phyloP scores from a whole-genome alignment of 139 green algal species.

The Prasinococcaceae sp. region DNA sequence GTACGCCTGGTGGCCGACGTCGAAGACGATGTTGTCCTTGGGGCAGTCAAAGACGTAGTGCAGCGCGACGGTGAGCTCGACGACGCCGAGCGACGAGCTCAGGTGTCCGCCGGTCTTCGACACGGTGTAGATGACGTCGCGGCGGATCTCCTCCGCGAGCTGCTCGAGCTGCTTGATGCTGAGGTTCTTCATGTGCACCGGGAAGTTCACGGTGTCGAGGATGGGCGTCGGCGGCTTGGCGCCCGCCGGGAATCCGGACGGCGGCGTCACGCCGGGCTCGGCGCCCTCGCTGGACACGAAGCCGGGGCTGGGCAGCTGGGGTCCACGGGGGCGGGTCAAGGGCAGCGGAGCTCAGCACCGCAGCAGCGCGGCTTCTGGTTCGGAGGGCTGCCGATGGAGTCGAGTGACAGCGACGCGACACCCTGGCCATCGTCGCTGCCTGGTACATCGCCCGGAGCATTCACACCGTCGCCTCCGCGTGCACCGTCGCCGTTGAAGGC shows the following conservation, averaged over 20 bases:
- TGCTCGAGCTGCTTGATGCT: conserved; percentile 70
- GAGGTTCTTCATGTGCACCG: conserved; percentile 97
- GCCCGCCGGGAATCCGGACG: not conserved
- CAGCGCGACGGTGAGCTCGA: conserved; percentile 93
- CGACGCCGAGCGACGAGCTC: conserved; percentile 80
- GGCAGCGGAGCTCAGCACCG: too few species aligned
- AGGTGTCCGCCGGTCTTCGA: conserved; percentile 87
- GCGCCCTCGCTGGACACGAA: too few species aligned
- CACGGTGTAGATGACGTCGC: conserved; percentile 86
- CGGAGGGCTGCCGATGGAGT: too few species aligned
- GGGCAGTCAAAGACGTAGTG: conserved; percentile 96
- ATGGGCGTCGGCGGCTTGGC: conserved; percentile 71
- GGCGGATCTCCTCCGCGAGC: conserved; percentile 87
- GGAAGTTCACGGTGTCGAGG: conserved; percentile 94
- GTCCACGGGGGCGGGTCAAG: too few species aligned
- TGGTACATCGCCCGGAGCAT: too few species aligned
- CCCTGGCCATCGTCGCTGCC: too few species aligned
- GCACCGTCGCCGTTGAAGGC: too few species aligned
- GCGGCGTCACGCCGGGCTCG: too few species aligned
- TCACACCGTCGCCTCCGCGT: too few species aligned
- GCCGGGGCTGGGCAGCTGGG: too few species aligned
- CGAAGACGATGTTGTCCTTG: conserved; percentile 90
- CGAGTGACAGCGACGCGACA: too few species aligned
- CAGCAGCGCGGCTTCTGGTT: too few species aligned
- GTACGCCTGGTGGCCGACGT: conserved; percentile 93